Conservation (phyloP, 306 rosid genomes). For the Sindora glabra region DNA sequence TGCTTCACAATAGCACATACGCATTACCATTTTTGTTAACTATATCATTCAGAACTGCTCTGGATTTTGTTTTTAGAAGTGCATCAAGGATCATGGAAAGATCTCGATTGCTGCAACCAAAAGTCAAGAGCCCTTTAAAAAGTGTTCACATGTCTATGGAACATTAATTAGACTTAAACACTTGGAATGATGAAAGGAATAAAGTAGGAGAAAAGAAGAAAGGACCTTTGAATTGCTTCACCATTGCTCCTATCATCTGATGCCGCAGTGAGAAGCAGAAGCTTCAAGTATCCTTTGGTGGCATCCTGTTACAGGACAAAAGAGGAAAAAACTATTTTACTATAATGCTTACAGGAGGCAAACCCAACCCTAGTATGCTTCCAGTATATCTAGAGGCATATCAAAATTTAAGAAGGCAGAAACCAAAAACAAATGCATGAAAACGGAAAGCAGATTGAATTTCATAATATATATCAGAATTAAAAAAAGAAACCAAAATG, state of each 20-base stretch:
- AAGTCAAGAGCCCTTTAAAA: slow-evolving; percentile 5
- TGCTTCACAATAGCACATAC: neutral
- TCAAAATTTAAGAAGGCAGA: neutral
- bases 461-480: neutral
- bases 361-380: neutral
- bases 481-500: neutral
- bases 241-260: slow-evolving; percentile 79
- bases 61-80: slow-evolving; percentile 88
- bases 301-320: slow-evolving; percentile 55
- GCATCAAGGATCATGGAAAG: slow-evolving; percentile 99
- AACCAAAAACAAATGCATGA: neutral
- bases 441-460: neutral
- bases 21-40: slow-evolving; percentile 82
- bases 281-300: slow-evolving; percentile 89
- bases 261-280: slow-evolving; percentile 84
- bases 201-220: neutral
- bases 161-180: slow-evolving; percentile 11
- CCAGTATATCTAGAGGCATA: neutral
- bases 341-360: neutral
- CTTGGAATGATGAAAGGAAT: neutral
- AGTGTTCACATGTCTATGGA: slow-evolving; percentile 4
- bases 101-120: slow-evolving; percentile 84
- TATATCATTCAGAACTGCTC: slow-evolving; percentile 76
- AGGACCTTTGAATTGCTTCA: slow-evolving; percentile 92
- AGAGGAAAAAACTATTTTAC: neutral